Percentiles rank a stretch among this genome's conserved stretches.
Conservation (phyloP, 495 filamentous ascomycete genomes). For the Penicillium macrosclerotiorum region DNA sequence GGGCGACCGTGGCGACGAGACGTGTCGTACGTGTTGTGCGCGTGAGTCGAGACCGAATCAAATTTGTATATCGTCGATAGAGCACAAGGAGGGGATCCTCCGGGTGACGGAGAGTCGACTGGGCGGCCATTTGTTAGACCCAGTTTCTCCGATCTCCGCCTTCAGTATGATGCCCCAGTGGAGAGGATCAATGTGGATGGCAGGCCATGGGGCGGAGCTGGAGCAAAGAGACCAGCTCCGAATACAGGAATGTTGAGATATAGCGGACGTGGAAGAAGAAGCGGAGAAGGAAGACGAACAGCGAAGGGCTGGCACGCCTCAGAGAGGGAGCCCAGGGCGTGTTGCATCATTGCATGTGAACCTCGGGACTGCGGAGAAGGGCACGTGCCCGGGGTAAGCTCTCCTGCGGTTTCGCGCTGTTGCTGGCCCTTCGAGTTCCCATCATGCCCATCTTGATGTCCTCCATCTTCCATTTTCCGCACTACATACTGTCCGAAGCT, state of each 20-base stretch:
- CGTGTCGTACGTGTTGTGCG: conserved; percentile 65
- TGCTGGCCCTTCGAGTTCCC: not conserved
- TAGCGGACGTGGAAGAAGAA: no score
- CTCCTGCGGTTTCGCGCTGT: not conserved
- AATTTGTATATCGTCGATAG: conserved; percentile 61
- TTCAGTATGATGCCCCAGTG: conserved; percentile 9
- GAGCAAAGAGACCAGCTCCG: conserved; percentile 8
- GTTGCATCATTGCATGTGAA: conserved; percentile 35
- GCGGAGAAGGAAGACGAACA: not conserved
- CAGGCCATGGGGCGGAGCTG: conserved; percentile 14
- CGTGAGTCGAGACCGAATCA: conserved; percentile 59
- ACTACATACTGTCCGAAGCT: no score
- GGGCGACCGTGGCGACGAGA: conserved; percentile 69
- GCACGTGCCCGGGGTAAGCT: conserved; percentile 28
- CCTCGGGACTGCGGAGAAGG: conserved; percentile 27
- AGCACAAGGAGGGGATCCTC: conserved; percentile 69
- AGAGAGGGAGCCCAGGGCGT: conserved; percentile 17
- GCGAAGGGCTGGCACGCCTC: conserved; percentile 1
- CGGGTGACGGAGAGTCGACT: conserved; percentile 74
- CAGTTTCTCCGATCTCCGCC: conserved; percentile 6
- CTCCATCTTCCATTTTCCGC: no score
- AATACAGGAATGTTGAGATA: no score
- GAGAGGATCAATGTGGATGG: conserved; percentile 3
- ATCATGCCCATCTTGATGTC: no score
- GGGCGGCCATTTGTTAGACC: conserved; percentile 66